Conservation (phyloP, 2,329 filamentous ascomycete genomes). For the Rhynchosporium secalis region DNA sequence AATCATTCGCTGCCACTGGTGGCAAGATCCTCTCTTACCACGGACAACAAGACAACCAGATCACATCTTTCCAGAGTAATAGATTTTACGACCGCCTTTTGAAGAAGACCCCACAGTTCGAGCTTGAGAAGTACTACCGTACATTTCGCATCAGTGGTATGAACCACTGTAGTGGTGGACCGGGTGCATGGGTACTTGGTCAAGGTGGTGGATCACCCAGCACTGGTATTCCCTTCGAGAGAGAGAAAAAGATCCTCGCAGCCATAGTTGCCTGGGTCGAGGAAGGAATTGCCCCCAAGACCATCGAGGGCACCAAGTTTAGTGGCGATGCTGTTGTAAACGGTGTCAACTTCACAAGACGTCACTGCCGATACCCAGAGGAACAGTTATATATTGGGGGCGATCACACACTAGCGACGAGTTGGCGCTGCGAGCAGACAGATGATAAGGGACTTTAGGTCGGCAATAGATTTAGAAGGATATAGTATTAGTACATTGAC, state of each 20-base stretch:
- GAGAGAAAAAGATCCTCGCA: slow-evolving; percentile 45
- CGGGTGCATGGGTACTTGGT: slow-evolving; percentile 45
- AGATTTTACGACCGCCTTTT: slow-evolving; percentile 32
- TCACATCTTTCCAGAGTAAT: slow-evolving; percentile 30
- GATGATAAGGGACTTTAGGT: not conserved
- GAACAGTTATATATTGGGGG: not conserved
- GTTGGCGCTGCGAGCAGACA: slow-evolving; percentile 1
- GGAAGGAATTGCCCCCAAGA: slow-evolving; percentile 43
- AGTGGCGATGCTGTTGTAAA: slow-evolving; percentile 40
- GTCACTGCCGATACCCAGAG: slow-evolving; percentile 9
- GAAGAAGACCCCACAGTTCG: slow-evolving; percentile 28
- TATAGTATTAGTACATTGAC: not conserved
- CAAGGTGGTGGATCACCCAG: slow-evolving; percentile 25
- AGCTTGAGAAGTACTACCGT: slow-evolving; percentile 46
- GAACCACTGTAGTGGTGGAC: slow-evolving; percentile 51
- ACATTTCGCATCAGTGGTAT: slow-evolving; percentile 55
- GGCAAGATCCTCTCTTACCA: slow-evolving; percentile 47
- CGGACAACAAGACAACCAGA: slow-evolving; percentile 43
- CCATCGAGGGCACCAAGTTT: slow-evolving; percentile 48
- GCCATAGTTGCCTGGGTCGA: slow-evolving; percentile 51
- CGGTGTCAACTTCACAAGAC: slow-evolving; percentile 7
- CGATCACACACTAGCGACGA: not conserved
- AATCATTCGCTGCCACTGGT: slow-evolving; percentile 16
- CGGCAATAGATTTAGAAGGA: not conserved
- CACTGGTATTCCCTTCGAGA: slow-evolving; percentile 2